Percentiles rank a stretch among this genome's conserved stretches.
These are phyloP conservation scores for Colletotrichum orbiculare DNA, from an alignment of 2,329 filamentous ascomycete species.

Conservation along the genomic window DNA sequence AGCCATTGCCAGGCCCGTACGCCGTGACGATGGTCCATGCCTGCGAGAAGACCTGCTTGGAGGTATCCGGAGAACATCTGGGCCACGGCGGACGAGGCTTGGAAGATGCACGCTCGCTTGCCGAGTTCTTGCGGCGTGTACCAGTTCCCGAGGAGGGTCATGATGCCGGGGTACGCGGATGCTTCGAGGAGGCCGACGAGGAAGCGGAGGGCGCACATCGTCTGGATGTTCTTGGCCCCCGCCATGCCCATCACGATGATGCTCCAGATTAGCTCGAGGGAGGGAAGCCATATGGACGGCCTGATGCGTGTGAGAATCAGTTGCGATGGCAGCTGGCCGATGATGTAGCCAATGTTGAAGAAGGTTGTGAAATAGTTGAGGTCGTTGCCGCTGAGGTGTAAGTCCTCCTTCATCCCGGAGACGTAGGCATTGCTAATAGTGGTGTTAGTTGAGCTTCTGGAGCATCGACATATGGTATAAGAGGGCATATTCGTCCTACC, in stretches of 20 bases:
- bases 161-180: conserved; percentile 51
- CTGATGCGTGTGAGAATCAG: conserved; percentile 52
- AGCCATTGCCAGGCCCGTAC: conserved; percentile 58
- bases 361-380: conserved; percentile 63
- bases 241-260: conserved; percentile 49
- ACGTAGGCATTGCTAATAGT: conserved; percentile 53
- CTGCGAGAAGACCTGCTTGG: conserved; percentile 53
- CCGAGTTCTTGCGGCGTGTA: conserved; percentile 56
- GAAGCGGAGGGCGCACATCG: conserved; percentile 54
- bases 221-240: conserved; percentile 50
- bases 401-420: conserved; percentile 61
- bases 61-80: conserved; percentile 58
- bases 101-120: conserved; percentile 55
- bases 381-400: conserved; percentile 63
- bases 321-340: conserved; percentile 55
- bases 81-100: conserved; percentile 49
- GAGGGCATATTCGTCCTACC: conserved; percentile 12
- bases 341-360: conserved; percentile 70
- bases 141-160: conserved; percentile 55
- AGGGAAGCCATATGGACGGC: conserved; percentile 52
- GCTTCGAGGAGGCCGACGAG: conserved; percentile 54
- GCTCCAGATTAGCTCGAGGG: conserved; percentile 49
- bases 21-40: conserved; percentile 50
- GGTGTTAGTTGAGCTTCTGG: conserved; percentile 7
- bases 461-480: background rate